phyloP scores from a whole-genome alignment of 140 eudicot species.

The Ambrosia hybrid region DNA sequence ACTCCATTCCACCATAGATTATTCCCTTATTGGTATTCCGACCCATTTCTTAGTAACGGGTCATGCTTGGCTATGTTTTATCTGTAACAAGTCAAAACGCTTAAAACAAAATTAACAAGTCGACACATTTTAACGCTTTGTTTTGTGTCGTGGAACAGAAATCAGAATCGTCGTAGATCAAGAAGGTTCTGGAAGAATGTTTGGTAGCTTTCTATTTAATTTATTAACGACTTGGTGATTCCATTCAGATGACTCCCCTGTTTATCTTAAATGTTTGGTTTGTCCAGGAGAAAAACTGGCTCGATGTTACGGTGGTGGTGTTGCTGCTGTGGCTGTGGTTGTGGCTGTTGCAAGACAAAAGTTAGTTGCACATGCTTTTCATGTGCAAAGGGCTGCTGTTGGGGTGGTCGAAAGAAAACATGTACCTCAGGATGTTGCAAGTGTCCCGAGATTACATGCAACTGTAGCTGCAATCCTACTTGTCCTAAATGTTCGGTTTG shows the following conservation, averaged over 20 bases:
- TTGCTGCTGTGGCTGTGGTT: constrained; percentile 12
- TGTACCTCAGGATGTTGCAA: constrained; percentile 19
- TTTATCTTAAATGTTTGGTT: constrained; percentile 10
- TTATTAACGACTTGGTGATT: neutral
- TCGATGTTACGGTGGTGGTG: constrained; percentile 24
- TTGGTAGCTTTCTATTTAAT: constrained; percentile 5
- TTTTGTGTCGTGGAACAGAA: constrained; percentile 18
- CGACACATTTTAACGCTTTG: neutral
- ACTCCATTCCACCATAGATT: constrained; percentile 1
- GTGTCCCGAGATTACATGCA: constrained; percentile 27
- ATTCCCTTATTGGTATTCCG: neutral
- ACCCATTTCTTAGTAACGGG: neutral
- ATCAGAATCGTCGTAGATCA: constrained; percentile 10
- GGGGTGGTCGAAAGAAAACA: constrained; percentile 10
- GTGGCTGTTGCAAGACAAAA: constrained; percentile 22
- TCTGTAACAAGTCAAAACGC: neutral
- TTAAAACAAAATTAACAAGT: neutral
- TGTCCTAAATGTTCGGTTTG: constrained; percentile 29
- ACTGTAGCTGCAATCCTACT: constrained; percentile 27
- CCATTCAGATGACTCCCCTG: neutral
- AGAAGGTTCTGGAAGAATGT: constrained; percentile 30
- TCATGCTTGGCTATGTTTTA: no score
- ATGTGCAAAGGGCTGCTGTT: constrained; percentile 16
- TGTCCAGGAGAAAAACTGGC: constrained; percentile 26
- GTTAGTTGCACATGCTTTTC: constrained; percentile 11